Evolutionary conservation across 2,329 filamentous ascomycete genomes (phyloP), one percentile per base, ranked within the genome.

Genomic region (Verticillium dahliae): DNA sequence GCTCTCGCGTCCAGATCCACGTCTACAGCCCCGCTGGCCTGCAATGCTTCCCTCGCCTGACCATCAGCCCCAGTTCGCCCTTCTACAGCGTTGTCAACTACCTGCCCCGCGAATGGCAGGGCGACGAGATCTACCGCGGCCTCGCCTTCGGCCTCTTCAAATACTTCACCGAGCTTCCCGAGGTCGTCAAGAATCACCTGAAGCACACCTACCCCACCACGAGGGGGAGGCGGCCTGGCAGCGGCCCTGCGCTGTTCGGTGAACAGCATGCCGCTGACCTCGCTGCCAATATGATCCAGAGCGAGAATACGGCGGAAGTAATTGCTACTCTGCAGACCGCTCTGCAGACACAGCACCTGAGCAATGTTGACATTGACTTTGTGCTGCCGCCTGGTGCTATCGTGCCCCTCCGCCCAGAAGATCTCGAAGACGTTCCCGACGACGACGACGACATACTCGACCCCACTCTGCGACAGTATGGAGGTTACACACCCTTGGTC

Each of bases 181-280:
- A 90, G 60, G 80, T 84, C 41, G 88, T 92, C 71, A 96, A 92
- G 79, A 81, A 81, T 69, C 83, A 86, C 63, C 83, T 96, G 73
- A 86, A 81, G 67, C 81, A 81, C 67, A 75, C 79, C 41, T 86
- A 85, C 66, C 81, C 82, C 41, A 74, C 77, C 59, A 79, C 81
- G 14, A 75, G 81, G 68, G 80, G 80, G 27, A 81, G 84, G 62
- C 80, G 85, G 58, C 86, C 89, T 5, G 85, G 85, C 50, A 88
- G 86, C 52, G 82, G 84, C 1, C 85, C 89, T 22, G 80, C 82
- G 54, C 81, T 97, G 62, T 98, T 98, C 75, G 86, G 90, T 65
- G 92, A 97, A 73, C 88, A 94, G 74, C 95, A 99, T 82, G 92
- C 94, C 22, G 95, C 93, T 54, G 91, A 96, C 69, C 78, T 99